Percentiles rank a stretch among this genome's conserved stretches.
phyloP scores from a whole-genome alignment of 208 protist genomes.

The Lotmaria passim region DNA sequence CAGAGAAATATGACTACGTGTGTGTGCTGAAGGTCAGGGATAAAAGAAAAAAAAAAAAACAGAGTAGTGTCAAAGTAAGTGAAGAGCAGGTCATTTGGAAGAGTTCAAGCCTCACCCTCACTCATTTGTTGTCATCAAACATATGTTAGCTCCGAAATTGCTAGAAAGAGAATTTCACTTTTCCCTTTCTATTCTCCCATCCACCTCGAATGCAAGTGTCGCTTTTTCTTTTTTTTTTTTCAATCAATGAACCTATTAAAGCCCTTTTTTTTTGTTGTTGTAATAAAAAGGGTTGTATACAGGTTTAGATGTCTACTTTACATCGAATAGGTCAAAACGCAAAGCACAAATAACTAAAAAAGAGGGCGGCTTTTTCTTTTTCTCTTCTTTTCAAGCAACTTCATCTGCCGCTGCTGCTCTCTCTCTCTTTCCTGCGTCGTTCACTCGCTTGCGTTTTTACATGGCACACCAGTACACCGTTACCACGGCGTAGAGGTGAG shows the following conservation, averaged over 20 bases:
- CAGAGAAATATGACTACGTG: not conserved
- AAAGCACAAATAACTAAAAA: not conserved
- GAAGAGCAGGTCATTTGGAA: not conserved
- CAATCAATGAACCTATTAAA: too few species aligned
- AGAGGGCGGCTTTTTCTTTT: too few species aligned
- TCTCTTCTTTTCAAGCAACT: not conserved
- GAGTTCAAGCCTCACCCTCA: too few species aligned
- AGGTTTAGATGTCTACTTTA: not conserved
- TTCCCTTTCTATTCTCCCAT: too few species aligned
- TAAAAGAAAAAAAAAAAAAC: constrained; percentile 16
- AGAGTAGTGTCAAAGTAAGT: not conserved
- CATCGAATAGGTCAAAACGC: not conserved
- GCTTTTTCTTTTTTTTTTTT: too few species aligned
- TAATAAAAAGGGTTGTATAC: not conserved
- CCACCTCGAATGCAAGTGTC: too few species aligned
- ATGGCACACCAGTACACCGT: constrained; percentile 88
- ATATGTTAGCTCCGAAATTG: too few species aligned
- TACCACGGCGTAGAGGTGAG: constrained; percentile 81
- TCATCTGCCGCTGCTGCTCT: not conserved
- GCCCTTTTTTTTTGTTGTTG: not conserved
- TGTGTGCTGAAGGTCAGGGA: too few species aligned
- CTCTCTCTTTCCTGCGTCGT: constrained; percentile 1
- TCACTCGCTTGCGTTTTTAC: constrained; percentile 26
- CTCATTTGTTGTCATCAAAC: too few species aligned
- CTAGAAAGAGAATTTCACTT: too few species aligned